phyloP scores from a whole-genome alignment of 78 protist genomes.

The Anaeramoeba flamelloides region DNA sequence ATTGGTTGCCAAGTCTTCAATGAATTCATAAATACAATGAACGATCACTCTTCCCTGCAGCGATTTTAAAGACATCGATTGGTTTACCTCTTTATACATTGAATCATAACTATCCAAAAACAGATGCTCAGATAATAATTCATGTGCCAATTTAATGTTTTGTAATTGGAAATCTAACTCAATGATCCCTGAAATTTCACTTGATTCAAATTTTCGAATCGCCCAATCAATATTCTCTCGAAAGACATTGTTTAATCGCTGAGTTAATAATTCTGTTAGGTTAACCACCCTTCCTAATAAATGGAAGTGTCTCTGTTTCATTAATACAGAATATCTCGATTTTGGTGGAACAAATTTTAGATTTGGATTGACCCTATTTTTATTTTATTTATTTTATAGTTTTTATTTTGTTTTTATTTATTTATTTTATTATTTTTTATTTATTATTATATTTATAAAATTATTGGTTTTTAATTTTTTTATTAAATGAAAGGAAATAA shows the following conservation, averaged over 20 bases:
- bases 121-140: slow-evolving; percentile 28
- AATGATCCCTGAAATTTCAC: slow-evolving; percentile 28
- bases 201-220: slow-evolving; percentile 42
- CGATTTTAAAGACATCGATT: slow-evolving; percentile 39
- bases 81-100: slow-evolving; percentile 43
- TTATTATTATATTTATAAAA: slow-evolving; percentile 10
- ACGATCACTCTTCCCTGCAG: slow-evolving; percentile 42
- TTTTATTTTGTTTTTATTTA: neutral
- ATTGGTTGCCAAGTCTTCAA: slow-evolving; percentile 47
- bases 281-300: slow-evolving; percentile 56
- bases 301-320: slow-evolving; percentile 45
- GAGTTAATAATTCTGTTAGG: slow-evolving; percentile 36
- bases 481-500: too few relatives aligned
- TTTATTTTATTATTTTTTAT: neutral
- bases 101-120: slow-evolving; percentile 39
- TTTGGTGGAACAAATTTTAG: too few relatives aligned
- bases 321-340: slow-evolving; percentile 35
- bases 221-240: slow-evolving; percentile 43
- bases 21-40: slow-evolving; percentile 42
- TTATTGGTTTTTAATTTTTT: too few relatives aligned
- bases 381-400: slow-evolving; percentile 30
- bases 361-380: too few relatives aligned
- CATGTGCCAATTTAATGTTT: slow-evolving; percentile 32
- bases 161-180: slow-evolving; percentile 42
- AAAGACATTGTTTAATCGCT: slow-evolving; percentile 39